phyloP scores from a whole-genome alignment of 257 asterid species.

The Solanum chmielewskii region DNA sequence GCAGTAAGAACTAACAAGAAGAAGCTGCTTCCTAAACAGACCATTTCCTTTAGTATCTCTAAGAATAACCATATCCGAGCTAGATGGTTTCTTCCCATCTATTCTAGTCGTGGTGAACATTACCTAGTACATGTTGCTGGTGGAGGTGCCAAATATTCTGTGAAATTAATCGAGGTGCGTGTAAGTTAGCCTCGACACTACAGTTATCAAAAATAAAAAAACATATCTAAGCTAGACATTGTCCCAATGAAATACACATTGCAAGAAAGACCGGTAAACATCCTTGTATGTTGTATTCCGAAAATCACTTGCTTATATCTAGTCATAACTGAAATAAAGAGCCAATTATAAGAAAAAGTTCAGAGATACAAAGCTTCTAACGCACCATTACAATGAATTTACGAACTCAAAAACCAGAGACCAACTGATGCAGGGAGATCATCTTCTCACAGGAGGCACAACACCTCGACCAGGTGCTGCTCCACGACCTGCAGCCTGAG shows the following conservation, averaged over 20 bases:
- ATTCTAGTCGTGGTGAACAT: background rate
- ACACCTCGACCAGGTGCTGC: conserved; percentile 75
- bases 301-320: background rate
- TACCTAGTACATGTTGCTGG: background rate
- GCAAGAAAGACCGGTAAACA: background rate
- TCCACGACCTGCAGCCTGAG: conserved; percentile 89
- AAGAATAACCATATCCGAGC: background rate
- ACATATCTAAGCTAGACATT: background rate
- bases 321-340: background rate
- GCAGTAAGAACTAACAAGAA: background rate
- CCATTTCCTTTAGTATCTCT: background rate
- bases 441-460: conserved; percentile 83
- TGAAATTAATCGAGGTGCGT: background rate
- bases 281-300: background rate
- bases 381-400: background rate
- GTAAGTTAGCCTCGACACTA: too few species aligned
- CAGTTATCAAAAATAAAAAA: too few species aligned
- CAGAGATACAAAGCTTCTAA: background rate
- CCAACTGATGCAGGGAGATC: background rate
- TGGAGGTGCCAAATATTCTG: background rate
- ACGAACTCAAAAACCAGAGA: background rate
- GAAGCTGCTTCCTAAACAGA: background rate
- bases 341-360: background rate
- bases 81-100: background rate
- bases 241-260: background rate